Evolutionary conservation across 169 alveolate genomes (phyloP).

Genomic region (Amoebophrya sp.): DNA sequence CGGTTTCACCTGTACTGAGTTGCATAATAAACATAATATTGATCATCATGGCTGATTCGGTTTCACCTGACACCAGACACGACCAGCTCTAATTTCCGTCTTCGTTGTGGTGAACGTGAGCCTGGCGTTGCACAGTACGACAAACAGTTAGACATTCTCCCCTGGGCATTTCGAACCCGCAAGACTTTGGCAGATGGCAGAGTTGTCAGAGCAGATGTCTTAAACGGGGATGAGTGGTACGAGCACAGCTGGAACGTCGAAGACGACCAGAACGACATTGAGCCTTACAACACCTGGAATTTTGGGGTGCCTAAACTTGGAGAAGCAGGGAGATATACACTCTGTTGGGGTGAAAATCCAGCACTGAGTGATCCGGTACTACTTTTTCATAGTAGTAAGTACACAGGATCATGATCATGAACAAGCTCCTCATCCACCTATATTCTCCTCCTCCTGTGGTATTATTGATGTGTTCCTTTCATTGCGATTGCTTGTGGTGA

Average conservation of each 20-base stretch:
- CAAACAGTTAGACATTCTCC: background rate
- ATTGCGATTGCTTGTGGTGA: no score
- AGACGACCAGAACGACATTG: background rate
- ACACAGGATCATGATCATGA: no score
- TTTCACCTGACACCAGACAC: no score
- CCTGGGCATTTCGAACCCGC: background rate
- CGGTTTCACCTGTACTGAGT: no score
- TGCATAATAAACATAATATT: no score
- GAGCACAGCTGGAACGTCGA: background rate
- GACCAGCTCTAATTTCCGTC: no score
- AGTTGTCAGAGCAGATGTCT: background rate
- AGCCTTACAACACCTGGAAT: background rate
- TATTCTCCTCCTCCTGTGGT: no score
- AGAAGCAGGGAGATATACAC: background rate
- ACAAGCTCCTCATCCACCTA: no score
- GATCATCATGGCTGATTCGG: no score
- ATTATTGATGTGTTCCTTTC: no score
- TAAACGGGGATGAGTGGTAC: background rate
- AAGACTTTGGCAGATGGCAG: background rate
- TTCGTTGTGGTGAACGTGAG: background rate
- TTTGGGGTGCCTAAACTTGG: background rate
- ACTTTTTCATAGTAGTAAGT: background rate
- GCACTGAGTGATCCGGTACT: background rate
- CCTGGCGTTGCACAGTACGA: background rate
- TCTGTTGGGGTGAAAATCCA: constrained; percentile 11